These are phyloP conservation scores for Colletotrichum tropicicola DNA, from an alignment of 2,329 filamentous ascomycete genomes.

Conservation along the genomic window DNA sequence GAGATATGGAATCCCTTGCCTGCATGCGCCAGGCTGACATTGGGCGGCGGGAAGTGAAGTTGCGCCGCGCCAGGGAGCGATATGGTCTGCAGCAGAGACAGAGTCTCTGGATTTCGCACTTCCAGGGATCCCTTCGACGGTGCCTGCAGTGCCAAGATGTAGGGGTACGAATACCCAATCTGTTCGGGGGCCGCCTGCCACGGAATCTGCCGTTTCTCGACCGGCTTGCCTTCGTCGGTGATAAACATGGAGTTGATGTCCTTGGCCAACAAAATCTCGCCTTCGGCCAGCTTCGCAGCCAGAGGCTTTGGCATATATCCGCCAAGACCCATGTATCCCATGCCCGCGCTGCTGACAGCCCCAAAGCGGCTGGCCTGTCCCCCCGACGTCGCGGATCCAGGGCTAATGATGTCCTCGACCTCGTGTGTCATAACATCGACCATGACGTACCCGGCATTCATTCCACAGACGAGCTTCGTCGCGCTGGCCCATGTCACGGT, in stretches of 20 bases:
- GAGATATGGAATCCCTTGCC: constrained; percentile 95
- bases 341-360: constrained; percentile 82
- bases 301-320: constrained; percentile 92
- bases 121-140: constrained; percentile 86
- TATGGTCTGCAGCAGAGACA: constrained; percentile 89
- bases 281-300: constrained; percentile 81
- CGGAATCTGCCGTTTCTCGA: constrained; percentile 88
- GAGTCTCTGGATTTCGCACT: constrained; percentile 89
- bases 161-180: constrained; percentile 96
- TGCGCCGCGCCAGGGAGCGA: constrained; percentile 82
- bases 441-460: constrained; percentile 91
- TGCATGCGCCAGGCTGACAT: constrained; percentile 92
- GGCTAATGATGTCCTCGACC: constrained; percentile 81
- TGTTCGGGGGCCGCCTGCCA: constrained; percentile 90
- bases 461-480: constrained; percentile 85
- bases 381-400: constrained; percentile 71
- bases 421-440: constrained; percentile 82
- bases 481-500: constrained; percentile 92
- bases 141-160: constrained; percentile 86
- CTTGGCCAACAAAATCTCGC: constrained; percentile 92
- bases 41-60: constrained; percentile 91
- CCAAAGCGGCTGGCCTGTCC: constrained; percentile 80
- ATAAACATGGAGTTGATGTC: constrained; percentile 97
- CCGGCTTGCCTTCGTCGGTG: constrained; percentile 80
- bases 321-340: constrained; percentile 97